Conservation (phyloP, 192 early-diverging fungal genomes). For the Coemansia sp. region DNA sequence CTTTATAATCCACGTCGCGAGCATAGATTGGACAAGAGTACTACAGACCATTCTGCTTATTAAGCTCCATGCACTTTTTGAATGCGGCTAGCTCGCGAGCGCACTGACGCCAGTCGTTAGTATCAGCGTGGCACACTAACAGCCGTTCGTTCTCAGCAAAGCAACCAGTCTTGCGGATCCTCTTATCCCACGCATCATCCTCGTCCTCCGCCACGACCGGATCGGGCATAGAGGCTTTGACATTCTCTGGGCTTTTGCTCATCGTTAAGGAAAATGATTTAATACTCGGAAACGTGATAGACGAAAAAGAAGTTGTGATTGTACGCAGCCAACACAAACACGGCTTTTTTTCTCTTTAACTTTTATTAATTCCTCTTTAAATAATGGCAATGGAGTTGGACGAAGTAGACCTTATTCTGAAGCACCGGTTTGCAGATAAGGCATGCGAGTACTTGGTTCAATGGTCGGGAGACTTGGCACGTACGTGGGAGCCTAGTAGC, state of each 20-base stretch:
- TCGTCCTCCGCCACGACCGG: constrained; percentile 58
- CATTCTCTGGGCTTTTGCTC: background rate
- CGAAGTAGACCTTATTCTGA: constrained; percentile 20
- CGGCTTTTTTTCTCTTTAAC: background rate
- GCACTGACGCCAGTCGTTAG: constrained; percentile 88
- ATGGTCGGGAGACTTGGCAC: constrained; percentile 32
- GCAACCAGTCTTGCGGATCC: constrained; percentile 83
- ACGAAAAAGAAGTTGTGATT: background rate
- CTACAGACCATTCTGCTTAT: constrained; percentile 2
- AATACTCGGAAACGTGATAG: background rate
- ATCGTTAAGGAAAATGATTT: background rate
- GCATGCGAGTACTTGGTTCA: constrained; percentile 40
- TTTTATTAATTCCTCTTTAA: background rate
- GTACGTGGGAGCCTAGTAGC: constrained; percentile 32
- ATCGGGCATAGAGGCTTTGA: background rate
- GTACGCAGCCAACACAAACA: background rate
- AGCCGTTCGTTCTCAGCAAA: constrained; percentile 78
- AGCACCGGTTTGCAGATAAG: constrained; percentile 19
- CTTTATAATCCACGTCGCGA: too few relatives aligned
- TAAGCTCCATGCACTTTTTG: constrained; percentile 68
- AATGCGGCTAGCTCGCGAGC: constrained; percentile 78
- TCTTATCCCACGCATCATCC: constrained; percentile 79
- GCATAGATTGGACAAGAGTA: background rate
- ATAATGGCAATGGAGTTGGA: constrained; percentile 8
- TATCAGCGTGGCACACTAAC: constrained; percentile 83